Evolutionary conservation across 2,329 filamentous ascomycete species (phyloP), one percentile per base, ranked within the genome.

Genomic region (Arthrobotrys musiformis): DNA sequence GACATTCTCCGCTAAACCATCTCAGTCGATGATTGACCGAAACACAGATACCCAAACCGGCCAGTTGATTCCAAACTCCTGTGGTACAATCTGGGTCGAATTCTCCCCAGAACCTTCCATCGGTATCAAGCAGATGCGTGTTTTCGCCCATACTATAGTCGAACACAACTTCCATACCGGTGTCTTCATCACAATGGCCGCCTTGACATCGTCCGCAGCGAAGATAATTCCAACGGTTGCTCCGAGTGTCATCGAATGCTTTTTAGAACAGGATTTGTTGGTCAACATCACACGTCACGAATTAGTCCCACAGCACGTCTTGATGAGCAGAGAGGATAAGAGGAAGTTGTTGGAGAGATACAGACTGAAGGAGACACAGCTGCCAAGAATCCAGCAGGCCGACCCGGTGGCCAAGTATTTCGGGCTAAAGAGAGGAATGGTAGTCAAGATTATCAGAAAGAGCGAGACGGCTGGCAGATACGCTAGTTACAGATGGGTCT

Each of bases 201-300:
- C 92, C 54, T 91, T 97, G 75, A 97, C 93, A 0, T 89, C 93
- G 28, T 92, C 94, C 77, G 94, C 94, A 40, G 90, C 94, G 83
- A 96, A 96, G 86, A 90, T 94, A 80, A 91, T 97, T 81, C 90
- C 90, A 79, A 90, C 91, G 75, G 90, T 94, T 72, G 89, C 92
- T 81, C 89, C 90, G 78, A 92, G 91, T 68, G 90, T 92, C 82
- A 93, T 97, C 82, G 95, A 99, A 86, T 93, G 93, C 83, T 99
- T 99, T 86, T 89, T 94, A 81, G 95, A 98, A 86, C 92, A 95
- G 83, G 95, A 99, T 85, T 85, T 99, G 81, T 88, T 98, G 76
- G 94, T 99, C 84, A 99, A 99, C 85, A 98, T 99, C 84, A 98
- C 94, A 75, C 92, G 94, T 84, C 95, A 99, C 86, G 94, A 98